Percentiles rank a stretch among this genome's conserved stretches.
phyloP scores from a whole-genome alignment of 2,329 filamentous ascomycete species.

The Aspergillus clavatus region DNA sequence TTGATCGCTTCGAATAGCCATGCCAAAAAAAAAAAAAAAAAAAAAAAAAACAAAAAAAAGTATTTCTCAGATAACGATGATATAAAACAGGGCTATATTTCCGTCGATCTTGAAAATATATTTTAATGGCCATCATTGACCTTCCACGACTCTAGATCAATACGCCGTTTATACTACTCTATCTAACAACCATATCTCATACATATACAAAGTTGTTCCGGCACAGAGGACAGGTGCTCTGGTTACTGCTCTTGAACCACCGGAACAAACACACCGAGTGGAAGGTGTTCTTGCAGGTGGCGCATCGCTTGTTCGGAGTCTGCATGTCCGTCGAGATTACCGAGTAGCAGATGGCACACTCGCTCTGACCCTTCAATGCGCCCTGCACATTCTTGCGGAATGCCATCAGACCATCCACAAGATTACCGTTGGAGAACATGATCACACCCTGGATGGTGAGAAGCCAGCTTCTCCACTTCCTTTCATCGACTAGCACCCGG shows the following conservation, averaged over 20 bases:
- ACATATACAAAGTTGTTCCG: constrained; percentile 74
- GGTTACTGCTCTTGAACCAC: constrained; percentile 94
- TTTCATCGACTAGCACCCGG: constrained; percentile 81
- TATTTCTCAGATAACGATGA: too few relatives aligned
- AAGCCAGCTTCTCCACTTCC: constrained; percentile 90
- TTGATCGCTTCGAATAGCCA: background rate
- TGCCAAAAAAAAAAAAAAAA: too few relatives aligned
- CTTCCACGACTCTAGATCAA: background rate
- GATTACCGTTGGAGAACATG: constrained; percentile 81
- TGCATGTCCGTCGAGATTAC: constrained; percentile 85
- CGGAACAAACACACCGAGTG: constrained; percentile 86
- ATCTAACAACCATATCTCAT: constrained; percentile 16
- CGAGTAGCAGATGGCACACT: constrained; percentile 96
- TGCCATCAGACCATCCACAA: constrained; percentile 79
- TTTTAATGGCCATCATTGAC: background rate
- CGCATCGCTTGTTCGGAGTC: constrained; percentile 85
- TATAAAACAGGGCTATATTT: too few relatives aligned
- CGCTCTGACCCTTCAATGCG: constrained; percentile 83
- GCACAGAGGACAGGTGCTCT: constrained; percentile 88
- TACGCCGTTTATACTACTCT: background rate
- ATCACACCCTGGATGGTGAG: constrained; percentile 86
- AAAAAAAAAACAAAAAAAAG: too few relatives aligned
- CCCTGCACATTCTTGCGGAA: constrained; percentile 85
- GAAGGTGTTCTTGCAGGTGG: constrained; percentile 91
- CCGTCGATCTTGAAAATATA: too few relatives aligned